Base-by-base conservation (phyloP, 306 rosid species). In the Corylus avellana region DNA sequence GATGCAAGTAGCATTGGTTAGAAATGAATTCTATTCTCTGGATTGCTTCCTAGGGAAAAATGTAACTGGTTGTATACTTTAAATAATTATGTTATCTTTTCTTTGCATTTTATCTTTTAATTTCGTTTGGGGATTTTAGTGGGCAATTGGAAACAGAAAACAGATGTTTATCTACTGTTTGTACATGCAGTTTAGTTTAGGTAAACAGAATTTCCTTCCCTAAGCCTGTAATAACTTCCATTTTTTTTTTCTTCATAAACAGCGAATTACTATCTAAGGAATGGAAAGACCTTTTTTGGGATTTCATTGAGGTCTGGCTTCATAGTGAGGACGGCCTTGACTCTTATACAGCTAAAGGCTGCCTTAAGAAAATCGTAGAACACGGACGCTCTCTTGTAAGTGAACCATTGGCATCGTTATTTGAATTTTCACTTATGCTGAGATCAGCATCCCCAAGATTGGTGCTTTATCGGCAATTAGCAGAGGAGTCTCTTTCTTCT, bases 391-490 rank as follows among this genome's bases (percentile, higher is more conserved):
- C 92, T 66, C 84, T 93, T 51, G 77, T 95, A 59, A 80, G 73
- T 9, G 93, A 90, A 77, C 93, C 97, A 8, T 75, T 95, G 81
- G 92, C 92, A 5, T 95, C 96, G 0, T 77, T 93, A 76, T 91
- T 91, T 82, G 93, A 95, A 68, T 91, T 95, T 76, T 88, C 99
- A 76, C 93, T 95, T 59, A 84, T 89, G 64, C 78, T 95, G 70
- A 93, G 99, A 90, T 90, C 99, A 48, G 87, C 98, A 10, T 95
- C 98, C 12, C 97, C 99, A 77, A 84, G 89, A 62, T 84, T 93
- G 85, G 91, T 91, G 59, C 99, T 95, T 74, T 91, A 87, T 70
- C 88, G 82, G 73, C 99, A 93, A 83, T 69, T 95, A 76, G 98
- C 97, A 10, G 89, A 69, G 27, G 92, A 93, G 25, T 93, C 99